phyloP scores from a whole-genome alignment of 306 rosid genomes.

The Begonia masoniana region DNA sequence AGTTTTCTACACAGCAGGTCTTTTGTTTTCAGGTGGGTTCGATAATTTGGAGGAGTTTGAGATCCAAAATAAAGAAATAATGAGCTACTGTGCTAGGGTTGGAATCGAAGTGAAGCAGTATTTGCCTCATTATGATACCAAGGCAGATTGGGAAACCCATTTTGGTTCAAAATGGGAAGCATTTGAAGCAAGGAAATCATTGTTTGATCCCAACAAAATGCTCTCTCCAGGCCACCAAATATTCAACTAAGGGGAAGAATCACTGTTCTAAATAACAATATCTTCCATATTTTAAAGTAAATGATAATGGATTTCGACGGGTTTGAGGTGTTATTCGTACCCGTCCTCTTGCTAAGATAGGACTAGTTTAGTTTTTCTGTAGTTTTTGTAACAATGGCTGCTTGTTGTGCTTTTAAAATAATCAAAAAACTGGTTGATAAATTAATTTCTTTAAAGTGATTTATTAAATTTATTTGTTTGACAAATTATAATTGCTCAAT shows the following conservation, averaged over 20 bases:
- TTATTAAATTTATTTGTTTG: no score
- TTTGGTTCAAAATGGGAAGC: slow-evolving; percentile 56
- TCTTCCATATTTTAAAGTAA: no score
- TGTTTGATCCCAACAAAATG: slow-evolving; percentile 55
- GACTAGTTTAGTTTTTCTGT: no score
- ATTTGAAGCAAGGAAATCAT: slow-evolving; percentile 29
- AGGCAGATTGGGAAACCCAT: slow-evolving; percentile 39
- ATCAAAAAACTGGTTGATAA: no score
- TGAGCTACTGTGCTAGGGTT: slow-evolving; percentile 26
- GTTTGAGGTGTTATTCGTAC: no score
- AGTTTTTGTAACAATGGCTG: no score
- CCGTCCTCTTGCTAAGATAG: no score
- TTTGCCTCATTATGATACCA: slow-evolving; percentile 36
- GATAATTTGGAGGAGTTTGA: slow-evolving; percentile 18
- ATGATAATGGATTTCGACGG: no score
- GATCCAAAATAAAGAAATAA: slow-evolving; percentile 26
- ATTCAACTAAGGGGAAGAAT: slow-evolving; percentile 10
- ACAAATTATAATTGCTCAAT: no score
- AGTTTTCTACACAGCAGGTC: slow-evolving; percentile 34
- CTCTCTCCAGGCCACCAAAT: slow-evolving; percentile 79
- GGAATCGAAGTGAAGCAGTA: slow-evolving; percentile 43
- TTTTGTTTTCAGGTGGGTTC: slow-evolving; percentile 28
- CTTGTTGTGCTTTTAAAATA: no score
- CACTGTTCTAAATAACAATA: no score
- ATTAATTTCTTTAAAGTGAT: no score